A percentile compares a stretch with the other conserved stretches of the same genome.
These are phyloP conservation scores for Rachicladosporium sp. DNA, from an alignment of 2,329 filamentous ascomycete species.

Conservation along the genomic window DNA sequence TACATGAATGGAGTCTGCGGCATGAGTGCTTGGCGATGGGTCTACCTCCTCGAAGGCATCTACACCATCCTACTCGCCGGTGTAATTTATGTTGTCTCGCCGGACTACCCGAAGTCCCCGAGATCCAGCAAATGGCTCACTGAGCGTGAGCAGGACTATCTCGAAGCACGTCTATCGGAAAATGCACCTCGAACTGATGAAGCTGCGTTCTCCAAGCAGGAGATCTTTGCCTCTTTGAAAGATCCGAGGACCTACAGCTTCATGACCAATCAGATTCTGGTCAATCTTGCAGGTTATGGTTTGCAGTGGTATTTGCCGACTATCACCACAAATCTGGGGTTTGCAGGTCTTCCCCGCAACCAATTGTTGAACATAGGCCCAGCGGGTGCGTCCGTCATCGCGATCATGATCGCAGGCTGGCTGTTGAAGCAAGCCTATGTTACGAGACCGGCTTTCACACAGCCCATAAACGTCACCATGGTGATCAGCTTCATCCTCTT, in stretches of 20 bases:
- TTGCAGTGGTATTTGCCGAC: conserved; percentile 1
- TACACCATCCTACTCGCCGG: conserved; percentile 36
- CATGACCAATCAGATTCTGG: conserved; percentile 4
- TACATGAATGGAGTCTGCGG: conserved; percentile 2
- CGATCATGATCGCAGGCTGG: conserved; percentile 24
- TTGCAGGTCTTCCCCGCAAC: conserved; percentile 1
- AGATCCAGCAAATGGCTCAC: conserved; percentile 28
- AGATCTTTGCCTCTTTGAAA: conserved; percentile 19
- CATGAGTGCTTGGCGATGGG: conserved; percentile 2
- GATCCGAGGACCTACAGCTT: conserved; percentile 27
- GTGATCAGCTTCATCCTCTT: conserved; percentile 35
- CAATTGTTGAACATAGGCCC: conserved; percentile 2
- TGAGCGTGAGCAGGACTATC: conserved; percentile 33
- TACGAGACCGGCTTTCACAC: conserved; percentile 29
- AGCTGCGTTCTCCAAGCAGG: neutral
- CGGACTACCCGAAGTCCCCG: conserved; percentile 24
- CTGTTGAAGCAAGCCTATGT: conserved; percentile 30
- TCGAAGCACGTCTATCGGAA: conserved; percentile 25
- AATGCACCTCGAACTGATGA: neutral
- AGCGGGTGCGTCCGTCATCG: conserved; percentile 1
- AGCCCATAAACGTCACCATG: conserved; percentile 30
- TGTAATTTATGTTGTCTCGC: conserved; percentile 40
- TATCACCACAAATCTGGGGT: conserved; percentile 1
- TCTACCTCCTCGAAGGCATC: conserved; percentile 28
- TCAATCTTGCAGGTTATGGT: conserved; percentile 1